phyloP scores from a whole-genome alignment of 495 filamentous ascomycete genomes.

The Aspergillus steynii region DNA sequence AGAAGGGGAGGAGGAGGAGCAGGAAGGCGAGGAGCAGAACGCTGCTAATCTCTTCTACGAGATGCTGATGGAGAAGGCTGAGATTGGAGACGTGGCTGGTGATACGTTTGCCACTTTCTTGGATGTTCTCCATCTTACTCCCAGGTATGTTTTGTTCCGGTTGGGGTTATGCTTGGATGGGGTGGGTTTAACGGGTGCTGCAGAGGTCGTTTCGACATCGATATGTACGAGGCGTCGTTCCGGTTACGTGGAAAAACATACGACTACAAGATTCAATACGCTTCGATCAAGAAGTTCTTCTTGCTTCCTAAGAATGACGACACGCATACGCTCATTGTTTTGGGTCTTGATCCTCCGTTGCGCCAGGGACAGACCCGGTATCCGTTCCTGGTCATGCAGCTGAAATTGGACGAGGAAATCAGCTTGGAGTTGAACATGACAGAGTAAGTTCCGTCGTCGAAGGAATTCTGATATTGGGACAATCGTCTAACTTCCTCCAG shows the following conservation, averaged over 20 bases:
- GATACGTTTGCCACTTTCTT: constrained; percentile 97
- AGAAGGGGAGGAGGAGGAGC: constrained; percentile 64
- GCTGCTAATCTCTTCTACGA: constrained; percentile 96
- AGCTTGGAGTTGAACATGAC: constrained; percentile 96
- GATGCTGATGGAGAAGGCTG: constrained; percentile 96
- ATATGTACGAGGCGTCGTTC: constrained; percentile 99
- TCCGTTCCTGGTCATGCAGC: constrained; percentile 98
- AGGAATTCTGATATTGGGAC: background rate
- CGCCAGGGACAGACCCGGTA: constrained; percentile 98
- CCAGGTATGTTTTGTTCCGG: constrained; percentile 61
- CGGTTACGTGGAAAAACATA: constrained; percentile 98
- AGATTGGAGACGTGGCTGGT: constrained; percentile 97
- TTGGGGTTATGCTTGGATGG: background rate
- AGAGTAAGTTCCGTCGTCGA: constrained; percentile 56
- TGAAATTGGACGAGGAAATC: constrained; percentile 97
- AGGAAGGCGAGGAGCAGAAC: constrained; percentile 81
- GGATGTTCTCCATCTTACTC: constrained; percentile 95
- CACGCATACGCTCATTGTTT: constrained; percentile 87
- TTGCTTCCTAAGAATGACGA: constrained; percentile 97
- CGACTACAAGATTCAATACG: constrained; percentile 99
- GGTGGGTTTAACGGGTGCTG: constrained; percentile 29
- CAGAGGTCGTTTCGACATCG: constrained; percentile 98
- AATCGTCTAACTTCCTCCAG: constrained; percentile 29
- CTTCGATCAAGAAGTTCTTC: constrained; percentile 98
- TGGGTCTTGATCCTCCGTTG: constrained; percentile 93